Evolutionary conservation across 345 rosid species (phyloP).

Genomic region (Erysimum cheiranthoides): DNA sequence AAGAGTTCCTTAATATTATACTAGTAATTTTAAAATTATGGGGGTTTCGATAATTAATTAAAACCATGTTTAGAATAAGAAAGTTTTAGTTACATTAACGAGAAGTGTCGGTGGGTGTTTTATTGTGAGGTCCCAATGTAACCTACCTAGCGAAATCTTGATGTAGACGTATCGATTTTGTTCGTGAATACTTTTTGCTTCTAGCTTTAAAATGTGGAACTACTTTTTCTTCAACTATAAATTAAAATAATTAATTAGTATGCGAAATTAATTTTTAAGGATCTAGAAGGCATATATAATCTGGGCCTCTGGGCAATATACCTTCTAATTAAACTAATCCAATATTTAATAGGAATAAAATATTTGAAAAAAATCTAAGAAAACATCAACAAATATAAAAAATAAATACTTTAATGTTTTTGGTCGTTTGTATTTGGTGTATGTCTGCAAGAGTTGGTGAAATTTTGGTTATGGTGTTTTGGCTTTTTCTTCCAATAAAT

Average conservation of each 20-base stretch:
- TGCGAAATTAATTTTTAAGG: neutral
- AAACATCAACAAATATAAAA: slow-evolving; percentile 6
- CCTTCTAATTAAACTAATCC: slow-evolving; percentile 18
- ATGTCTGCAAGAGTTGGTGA: slow-evolving; percentile 37
- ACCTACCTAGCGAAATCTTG: slow-evolving; percentile 39
- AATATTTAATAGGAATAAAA: slow-evolving; percentile 3
- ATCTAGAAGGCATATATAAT: slow-evolving; percentile 16
- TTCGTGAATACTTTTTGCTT: slow-evolving; percentile 34
- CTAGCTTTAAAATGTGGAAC: slow-evolving; percentile 41
- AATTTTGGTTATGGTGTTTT: slow-evolving; percentile 36
- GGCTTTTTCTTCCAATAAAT: slow-evolving; percentile 12
- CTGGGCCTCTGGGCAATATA: neutral
- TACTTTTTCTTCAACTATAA: slow-evolving; percentile 40
- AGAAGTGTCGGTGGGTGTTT: slow-evolving; percentile 73
- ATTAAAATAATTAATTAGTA: slow-evolving; percentile 5
- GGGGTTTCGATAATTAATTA: slow-evolving; percentile 2
- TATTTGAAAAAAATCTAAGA: slow-evolving; percentile 16
- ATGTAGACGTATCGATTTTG: slow-evolving; percentile 39
- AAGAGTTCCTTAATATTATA: neutral
- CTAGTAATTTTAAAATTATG: neutral
- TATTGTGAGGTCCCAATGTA: slow-evolving; percentile 40
- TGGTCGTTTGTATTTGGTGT: slow-evolving; percentile 29
- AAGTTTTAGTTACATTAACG: slow-evolving; percentile 18
- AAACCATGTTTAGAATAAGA: neutral
- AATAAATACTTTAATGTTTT: neutral